A percentile compares a stretch with the other conserved stretches of the same genome.
Evolutionary conservation across 2,329 filamentous ascomycete genomes (phyloP).

Genomic region (Ascochyta fabae): DNA sequence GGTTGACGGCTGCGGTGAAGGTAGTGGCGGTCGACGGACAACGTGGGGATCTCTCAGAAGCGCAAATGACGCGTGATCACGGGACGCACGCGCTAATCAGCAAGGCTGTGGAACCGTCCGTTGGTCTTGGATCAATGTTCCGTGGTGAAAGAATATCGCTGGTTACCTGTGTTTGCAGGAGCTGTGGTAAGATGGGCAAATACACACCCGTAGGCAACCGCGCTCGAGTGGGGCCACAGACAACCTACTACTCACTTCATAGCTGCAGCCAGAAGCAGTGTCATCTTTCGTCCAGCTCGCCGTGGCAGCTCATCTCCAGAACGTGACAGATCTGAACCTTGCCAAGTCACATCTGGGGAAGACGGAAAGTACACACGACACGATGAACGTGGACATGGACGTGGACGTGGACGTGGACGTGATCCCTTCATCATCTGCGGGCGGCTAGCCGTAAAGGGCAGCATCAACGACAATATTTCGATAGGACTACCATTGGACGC

Average conservation of each 20-base stretch:
- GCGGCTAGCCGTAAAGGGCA: constrained; percentile 1
- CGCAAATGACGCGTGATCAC: constrained; percentile 16
- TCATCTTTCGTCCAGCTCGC: neutral
- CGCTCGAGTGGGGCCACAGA: constrained; percentile 1
- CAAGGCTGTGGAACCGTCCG: neutral
- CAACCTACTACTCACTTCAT: neutral
- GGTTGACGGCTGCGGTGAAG: neutral
- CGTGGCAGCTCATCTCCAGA: neutral
- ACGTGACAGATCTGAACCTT: neutral
- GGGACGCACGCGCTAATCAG: constrained; percentile 3
- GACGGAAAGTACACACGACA: neutral
- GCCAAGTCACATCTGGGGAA: neutral
- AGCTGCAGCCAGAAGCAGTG: neutral
- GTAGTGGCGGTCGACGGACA: neutral
- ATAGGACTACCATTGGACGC: neutral
- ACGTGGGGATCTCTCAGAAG: constrained; percentile 9
- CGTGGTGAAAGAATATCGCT: neutral
- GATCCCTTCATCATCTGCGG: neutral
- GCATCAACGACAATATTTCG: neutral
- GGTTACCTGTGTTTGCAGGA: no score
- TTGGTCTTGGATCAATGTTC: neutral
- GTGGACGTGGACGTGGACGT: no score
- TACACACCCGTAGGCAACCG: constrained; percentile 8
- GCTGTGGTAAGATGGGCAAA: no score
- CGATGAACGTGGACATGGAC: neutral